These are phyloP conservation scores for Blepharisma japonicum DNA, from an alignment of 73 alveolate species.

Conservation along the genomic window DNA sequence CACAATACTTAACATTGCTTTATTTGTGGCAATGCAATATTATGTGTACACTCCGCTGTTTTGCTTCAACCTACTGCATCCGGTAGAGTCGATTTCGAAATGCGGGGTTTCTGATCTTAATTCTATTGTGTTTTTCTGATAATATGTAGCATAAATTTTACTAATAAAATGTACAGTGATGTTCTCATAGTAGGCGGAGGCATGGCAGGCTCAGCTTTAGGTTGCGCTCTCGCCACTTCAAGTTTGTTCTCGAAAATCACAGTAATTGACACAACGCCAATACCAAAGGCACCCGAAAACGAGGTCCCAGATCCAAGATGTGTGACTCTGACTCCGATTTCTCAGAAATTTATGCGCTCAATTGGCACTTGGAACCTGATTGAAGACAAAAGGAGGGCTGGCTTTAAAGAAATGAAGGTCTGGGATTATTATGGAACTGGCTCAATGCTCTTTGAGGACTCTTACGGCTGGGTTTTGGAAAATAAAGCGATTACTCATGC, in stretches of 20 bases:
- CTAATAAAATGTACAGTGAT: slow-evolving; percentile 27
- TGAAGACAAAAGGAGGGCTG: slow-evolving; percentile 34
- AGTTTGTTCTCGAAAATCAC: slow-evolving; percentile 36
- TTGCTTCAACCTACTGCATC: too few relatives aligned
- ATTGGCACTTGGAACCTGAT: slow-evolving; percentile 40
- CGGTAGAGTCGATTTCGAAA: too few relatives aligned
- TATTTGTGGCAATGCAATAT: too few relatives aligned
- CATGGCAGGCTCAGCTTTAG: slow-evolving; percentile 44
- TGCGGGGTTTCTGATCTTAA: too few relatives aligned
- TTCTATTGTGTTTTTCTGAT: too few relatives aligned
- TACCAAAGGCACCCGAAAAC: slow-evolving; percentile 30
- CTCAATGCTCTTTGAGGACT: slow-evolving; percentile 36
- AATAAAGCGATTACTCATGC: background rate
- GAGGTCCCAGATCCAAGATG: slow-evolving; percentile 53
- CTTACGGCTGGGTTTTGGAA: slow-evolving; percentile 3
- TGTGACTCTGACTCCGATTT: slow-evolving; percentile 41
- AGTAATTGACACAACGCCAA: slow-evolving; percentile 35
- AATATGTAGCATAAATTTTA: too few relatives aligned
- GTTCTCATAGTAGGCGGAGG: slow-evolving; percentile 52
- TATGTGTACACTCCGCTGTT: too few relatives aligned
- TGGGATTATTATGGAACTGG: slow-evolving; percentile 48
- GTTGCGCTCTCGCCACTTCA: slow-evolving; percentile 47
- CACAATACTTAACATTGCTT: too few relatives aligned
- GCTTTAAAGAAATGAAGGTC: slow-evolving; percentile 43
- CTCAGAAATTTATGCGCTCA: slow-evolving; percentile 43